Conservation (phyloP, 176 grass and related monocot genomes). For the Panicum miliaceum region DNA sequence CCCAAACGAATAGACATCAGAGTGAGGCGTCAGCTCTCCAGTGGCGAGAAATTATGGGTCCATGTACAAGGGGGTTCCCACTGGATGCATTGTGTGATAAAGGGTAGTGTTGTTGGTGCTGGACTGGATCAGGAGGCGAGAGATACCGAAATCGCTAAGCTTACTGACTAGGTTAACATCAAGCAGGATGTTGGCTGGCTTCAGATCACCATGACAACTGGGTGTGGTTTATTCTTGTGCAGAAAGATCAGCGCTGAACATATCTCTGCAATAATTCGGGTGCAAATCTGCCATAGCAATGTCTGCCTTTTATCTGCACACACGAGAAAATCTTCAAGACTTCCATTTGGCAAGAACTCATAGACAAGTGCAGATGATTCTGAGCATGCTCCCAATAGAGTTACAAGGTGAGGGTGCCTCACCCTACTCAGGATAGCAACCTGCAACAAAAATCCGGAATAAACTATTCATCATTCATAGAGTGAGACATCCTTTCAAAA, state of each 20-base stretch:
- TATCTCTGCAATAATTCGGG: constrained; percentile 47
- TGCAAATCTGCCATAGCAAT: constrained; percentile 33
- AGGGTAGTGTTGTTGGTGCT: constrained; percentile 38
- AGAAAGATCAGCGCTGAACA: constrained; percentile 54
- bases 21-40: constrained; percentile 49
- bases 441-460: constrained; percentile 33
- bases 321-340: constrained; percentile 51
- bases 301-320: constrained; percentile 44
- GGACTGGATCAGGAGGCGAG: constrained; percentile 45
- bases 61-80: constrained; percentile 45
- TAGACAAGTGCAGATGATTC: constrained; percentile 45
- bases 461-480: not conserved
- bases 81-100: constrained; percentile 46
- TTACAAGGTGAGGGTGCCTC: constrained; percentile 54
- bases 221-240: constrained; percentile 56
- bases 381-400: constrained; percentile 45
- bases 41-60: constrained; percentile 54
- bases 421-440: constrained; percentile 56
- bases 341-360: constrained; percentile 57
- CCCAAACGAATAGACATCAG: constrained; percentile 52
- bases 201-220: constrained; percentile 55
- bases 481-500: not conserved
- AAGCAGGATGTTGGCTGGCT: constrained; percentile 56
- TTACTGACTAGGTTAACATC: constrained; percentile 50
- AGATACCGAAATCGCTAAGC: constrained; percentile 54